phyloP scores from a whole-genome alignment of 2,329 filamentous ascomycete genomes.

The Berkeleyomyces basicola region DNA sequence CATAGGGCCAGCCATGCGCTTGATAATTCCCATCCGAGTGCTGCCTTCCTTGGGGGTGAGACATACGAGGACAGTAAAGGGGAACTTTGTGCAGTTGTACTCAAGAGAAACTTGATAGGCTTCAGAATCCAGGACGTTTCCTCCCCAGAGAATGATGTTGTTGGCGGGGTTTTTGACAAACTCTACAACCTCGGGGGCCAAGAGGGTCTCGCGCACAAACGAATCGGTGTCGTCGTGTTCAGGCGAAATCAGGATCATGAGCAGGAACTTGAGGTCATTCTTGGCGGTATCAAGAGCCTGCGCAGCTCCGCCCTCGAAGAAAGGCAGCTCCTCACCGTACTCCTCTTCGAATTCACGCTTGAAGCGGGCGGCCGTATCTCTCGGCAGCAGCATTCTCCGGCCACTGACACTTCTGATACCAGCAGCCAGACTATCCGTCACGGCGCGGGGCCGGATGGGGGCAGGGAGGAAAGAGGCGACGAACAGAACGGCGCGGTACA shows the following conservation, averaged over 20 bases:
- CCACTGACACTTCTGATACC: slow-evolving; percentile 46
- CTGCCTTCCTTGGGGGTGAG: slow-evolving; percentile 72
- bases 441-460: slow-evolving; percentile 35
- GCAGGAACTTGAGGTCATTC: slow-evolving; percentile 73
- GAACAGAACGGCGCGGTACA: slow-evolving; percentile 59
- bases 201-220: slow-evolving; percentile 69
- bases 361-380: slow-evolving; percentile 77
- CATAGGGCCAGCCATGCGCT: slow-evolving; percentile 58
- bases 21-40: slow-evolving; percentile 79
- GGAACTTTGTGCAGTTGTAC: slow-evolving; percentile 80
- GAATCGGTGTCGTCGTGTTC: slow-evolving; percentile 83
- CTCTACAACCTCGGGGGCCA: slow-evolving; percentile 53
- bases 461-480: slow-evolving; percentile 68
- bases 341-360: slow-evolving; percentile 91
- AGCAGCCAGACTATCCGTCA: slow-evolving; percentile 35
- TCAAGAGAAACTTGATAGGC: slow-evolving; percentile 85
- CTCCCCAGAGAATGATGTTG: slow-evolving; percentile 79
- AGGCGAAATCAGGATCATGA: slow-evolving; percentile 77
- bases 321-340: slow-evolving; percentile 59
- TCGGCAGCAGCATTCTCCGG: slow-evolving; percentile 60
- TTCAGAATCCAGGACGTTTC: slow-evolving; percentile 83
- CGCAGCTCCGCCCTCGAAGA: slow-evolving; percentile 79
- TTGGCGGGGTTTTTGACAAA: slow-evolving; percentile 62
- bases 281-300: slow-evolving; percentile 83
- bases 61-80: slow-evolving; percentile 72